Base-by-base conservation (phyloP, 768 basidiomycete species). In the Lactifluus hygrophoroides region DNA sequence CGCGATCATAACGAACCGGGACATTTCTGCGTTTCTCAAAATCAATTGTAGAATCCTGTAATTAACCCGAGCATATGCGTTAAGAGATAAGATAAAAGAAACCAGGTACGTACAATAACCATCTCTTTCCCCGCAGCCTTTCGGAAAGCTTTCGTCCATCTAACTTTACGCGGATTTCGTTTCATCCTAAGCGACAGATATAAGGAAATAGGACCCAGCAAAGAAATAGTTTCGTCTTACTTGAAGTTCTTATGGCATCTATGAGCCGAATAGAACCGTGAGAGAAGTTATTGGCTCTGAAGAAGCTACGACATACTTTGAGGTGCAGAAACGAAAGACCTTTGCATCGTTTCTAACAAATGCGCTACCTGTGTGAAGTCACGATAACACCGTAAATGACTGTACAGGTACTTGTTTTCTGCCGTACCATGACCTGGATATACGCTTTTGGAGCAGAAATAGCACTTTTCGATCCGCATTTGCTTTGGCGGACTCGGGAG, bases 171-270 rank as follows among this genome's bases (percentile, higher is more conserved):
- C 45, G 96, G 96, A 75, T 98, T 99, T 38, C 96, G 88, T 77
- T 98, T 98, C 96, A 98, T 97, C 74, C 93, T 94, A 65, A 5
- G 42, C 11, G 25, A 44, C 54, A 19, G 53, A 25, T 16, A 51
- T 32, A 50, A 27, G 48, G 58, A 32, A 23, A 8, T 25, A 13
- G 16, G 49, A 21, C 10, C 19, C 17, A 11, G 47, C 13, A 23
- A 17, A 45, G 37, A 35, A n/a, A 49, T 53, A 5, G 17, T 10
- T 27, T 40, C 5, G 0, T 70, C 81, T 64, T 67, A 92, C 93
- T 99, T 99, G 84, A 99, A 99, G 74, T 97, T 99, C 76, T 98
- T 98, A 73, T 97, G 91, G 71, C 96, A 96, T 79, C 91, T 94
- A 40, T 5, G 55, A 43, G 42, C 21, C 16, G 21, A 34, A 16